Conservation (phyloP, 768 basidiomycete species). For the Mrakia hoshinonis region DNA sequence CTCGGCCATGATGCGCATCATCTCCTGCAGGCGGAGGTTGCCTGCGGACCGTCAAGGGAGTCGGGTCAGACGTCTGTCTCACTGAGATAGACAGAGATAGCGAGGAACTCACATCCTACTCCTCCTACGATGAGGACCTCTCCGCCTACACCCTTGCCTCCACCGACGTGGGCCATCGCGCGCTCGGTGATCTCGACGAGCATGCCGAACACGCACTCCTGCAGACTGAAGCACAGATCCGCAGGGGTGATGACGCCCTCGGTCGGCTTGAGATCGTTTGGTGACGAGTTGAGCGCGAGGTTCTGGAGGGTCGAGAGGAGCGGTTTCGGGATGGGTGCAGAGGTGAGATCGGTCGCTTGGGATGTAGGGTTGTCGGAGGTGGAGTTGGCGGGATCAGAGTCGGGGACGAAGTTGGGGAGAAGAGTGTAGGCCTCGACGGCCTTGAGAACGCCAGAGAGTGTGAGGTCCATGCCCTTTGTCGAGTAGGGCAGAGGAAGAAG, state of each 20-base stretch:
- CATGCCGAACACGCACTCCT: constrained; percentile 97
- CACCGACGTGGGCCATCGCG: constrained; percentile 94
- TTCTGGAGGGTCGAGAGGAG: neutral
- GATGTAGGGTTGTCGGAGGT: neutral
- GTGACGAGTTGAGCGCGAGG: neutral
- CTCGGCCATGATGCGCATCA: constrained; percentile 96
- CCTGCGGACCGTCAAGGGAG: constrained; percentile 46
- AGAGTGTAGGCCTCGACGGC: constrained; percentile 75
- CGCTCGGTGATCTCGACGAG: constrained; percentile 97
- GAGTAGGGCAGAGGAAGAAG: constrained; percentile 80
- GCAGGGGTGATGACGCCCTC: constrained; percentile 78
- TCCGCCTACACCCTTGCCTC: constrained; percentile 47
- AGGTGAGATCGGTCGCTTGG: neutral
- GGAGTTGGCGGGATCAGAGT: neutral
- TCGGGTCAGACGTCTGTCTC: neutral
- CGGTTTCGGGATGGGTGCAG: neutral
- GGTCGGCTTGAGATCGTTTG: neutral
- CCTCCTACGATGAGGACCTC: constrained; percentile 97
- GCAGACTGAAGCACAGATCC: constrained; percentile 93
- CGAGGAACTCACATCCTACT: constrained; percentile 76
- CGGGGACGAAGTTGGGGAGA: constrained; percentile 26
- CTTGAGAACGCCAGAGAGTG: constrained; percentile 86
- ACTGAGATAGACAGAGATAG: neutral
- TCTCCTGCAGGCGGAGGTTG: constrained; percentile 86
- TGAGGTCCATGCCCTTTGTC: constrained; percentile 97